phyloP scores from a whole-genome alignment of 805 yeast genomes.

The Hanseniaspora vineae region DNA sequence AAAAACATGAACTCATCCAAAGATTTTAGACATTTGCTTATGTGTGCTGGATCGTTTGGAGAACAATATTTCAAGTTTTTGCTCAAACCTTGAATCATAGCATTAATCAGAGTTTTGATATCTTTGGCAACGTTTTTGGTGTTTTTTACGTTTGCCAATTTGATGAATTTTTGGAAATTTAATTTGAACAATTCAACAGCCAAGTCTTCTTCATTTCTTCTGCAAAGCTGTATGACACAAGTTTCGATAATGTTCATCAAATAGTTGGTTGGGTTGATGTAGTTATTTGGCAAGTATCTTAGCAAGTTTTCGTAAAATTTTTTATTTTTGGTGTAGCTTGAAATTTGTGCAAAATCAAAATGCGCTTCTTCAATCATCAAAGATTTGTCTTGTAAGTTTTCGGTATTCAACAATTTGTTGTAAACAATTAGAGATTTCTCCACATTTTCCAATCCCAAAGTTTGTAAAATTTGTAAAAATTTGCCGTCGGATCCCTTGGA shows the following conservation, averaged over 20 bases:
- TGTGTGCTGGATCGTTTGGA: background rate
- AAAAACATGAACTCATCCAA: background rate
- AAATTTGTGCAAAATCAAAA: background rate
- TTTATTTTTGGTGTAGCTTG: background rate
- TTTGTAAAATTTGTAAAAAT: background rate
- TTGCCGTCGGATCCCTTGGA: background rate
- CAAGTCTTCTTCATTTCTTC: background rate
- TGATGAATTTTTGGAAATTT: background rate
- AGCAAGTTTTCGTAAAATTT: background rate
- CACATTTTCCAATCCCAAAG: background rate
- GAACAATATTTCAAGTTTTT: background rate
- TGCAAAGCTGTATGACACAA: background rate
- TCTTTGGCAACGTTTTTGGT: background rate
- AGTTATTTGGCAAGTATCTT: background rate
- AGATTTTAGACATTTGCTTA: background rate
- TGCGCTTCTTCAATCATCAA: background rate
- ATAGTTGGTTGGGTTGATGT: background rate
- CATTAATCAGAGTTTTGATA: background rate
- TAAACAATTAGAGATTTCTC: background rate
- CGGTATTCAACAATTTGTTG: background rate
- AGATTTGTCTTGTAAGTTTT: background rate
- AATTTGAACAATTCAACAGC: background rate
- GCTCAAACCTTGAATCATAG: background rate
- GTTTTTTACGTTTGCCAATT: background rate
- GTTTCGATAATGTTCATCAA: background rate